A percentile compares a stretch with the other conserved stretches of the same genome.
phyloP scores from a whole-genome alignment of 768 basidiomycete species.

The Rhodosporidiobolus sp. region DNA sequence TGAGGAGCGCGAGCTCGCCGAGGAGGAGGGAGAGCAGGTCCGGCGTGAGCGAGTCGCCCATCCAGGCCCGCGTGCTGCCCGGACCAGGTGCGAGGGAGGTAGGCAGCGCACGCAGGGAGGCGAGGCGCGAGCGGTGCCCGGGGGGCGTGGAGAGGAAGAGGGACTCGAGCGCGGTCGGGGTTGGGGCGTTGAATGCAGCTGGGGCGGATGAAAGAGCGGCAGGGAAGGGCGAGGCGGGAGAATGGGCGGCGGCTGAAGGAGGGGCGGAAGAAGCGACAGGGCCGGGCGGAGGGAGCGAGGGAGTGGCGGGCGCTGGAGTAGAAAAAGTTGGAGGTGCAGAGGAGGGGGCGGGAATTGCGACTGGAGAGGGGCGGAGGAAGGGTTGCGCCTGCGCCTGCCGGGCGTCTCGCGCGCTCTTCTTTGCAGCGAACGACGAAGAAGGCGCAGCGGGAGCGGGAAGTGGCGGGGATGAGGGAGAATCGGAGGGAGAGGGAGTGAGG shows the following conservation, averaged over 20 bases:
- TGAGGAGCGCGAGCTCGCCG: not conserved
- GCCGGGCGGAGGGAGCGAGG: not conserved
- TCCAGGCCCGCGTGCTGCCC: not conserved
- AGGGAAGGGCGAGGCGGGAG: not conserved
- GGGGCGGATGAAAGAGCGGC: not conserved
- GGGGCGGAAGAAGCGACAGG: not conserved
- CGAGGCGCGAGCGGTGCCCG: not conserved
- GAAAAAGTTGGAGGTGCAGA: not conserved
- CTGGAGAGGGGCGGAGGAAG: not conserved
- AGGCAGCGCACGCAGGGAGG: conserved; percentile 10
- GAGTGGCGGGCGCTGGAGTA: not conserved
- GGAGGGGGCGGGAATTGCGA: not conserved
- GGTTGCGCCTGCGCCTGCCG: not conserved
- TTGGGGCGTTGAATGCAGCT: not conserved
- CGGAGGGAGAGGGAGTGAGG: not conserved
- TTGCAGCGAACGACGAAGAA: conserved; percentile 1
- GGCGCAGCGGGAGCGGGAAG: not conserved
- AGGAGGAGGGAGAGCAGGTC: conserved; percentile 20
- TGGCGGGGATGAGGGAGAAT: not conserved
- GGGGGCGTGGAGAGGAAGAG: conserved; percentile 7
- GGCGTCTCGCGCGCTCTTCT: conserved; percentile 9
- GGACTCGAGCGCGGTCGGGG: conserved; percentile 14
- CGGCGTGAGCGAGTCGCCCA: conserved; percentile 9
- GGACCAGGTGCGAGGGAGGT: not conserved
- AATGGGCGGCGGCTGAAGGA: not conserved